Conservation (phyloP, 192 early-diverging fungal species). For the Piromyces finnis region DNA sequence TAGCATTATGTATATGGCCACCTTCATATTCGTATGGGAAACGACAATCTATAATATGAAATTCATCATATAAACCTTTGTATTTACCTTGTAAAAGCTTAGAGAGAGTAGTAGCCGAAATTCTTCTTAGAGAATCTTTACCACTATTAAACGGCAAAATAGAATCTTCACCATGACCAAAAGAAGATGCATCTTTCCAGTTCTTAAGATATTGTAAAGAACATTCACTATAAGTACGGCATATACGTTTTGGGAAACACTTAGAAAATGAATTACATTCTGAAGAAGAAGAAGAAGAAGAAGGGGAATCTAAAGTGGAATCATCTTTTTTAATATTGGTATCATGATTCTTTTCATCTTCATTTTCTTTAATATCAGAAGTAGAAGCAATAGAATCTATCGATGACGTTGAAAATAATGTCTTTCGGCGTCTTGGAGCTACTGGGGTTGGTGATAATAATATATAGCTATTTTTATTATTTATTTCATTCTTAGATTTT, state of each 20-base stretch:
- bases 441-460: not conserved
- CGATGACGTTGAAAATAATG: not conserved
- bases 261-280: not conserved
- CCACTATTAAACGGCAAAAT: not conserved
- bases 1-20: slow-evolving; percentile 58
- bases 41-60: slow-evolving; percentile 62
- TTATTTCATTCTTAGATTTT: not conserved
- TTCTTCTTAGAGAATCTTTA: slow-evolving; percentile 41
- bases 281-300: not conserved
- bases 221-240: not conserved
- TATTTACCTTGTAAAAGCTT: slow-evolving; percentile 50
- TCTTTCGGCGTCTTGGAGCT: not conserved
- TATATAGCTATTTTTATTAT: not conserved
- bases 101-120: slow-evolving; percentile 33
- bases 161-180: not conserved
- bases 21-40: slow-evolving; percentile 77
- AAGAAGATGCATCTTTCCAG: not conserved
- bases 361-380: not conserved
- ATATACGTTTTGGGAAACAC: not conserved
- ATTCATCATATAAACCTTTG: slow-evolving; percentile 31
- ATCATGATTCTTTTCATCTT: not conserved
- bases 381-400: not conserved
- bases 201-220: not conserved
- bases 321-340: not conserved
- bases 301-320: not conserved